A percentile compares a stretch with the other conserved stretches of the same genome.
Evolutionary conservation across 2,329 filamentous ascomycete species (phyloP).

Genomic region (Cytospora piceicola): DNA sequence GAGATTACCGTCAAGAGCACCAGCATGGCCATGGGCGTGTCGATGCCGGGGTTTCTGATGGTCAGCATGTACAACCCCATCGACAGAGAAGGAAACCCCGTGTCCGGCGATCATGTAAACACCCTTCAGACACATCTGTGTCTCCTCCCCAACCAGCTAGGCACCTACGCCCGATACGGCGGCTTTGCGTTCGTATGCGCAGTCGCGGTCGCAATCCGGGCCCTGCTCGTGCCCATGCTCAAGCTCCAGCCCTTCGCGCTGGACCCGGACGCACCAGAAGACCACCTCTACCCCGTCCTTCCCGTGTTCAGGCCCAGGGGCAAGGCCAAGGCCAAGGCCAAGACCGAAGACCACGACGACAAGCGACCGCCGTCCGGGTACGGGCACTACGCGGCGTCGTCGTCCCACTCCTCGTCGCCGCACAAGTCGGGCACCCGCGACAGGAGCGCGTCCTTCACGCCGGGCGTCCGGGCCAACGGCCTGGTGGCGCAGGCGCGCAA

Average conservation of each 20-base stretch:
- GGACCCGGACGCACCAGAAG: conserved; percentile 40
- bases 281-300: conserved; percentile 36
- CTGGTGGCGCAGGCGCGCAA: conserved; percentile 33
- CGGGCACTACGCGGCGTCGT: conserved; percentile 40
- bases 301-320: conserved; percentile 59
- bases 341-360: conserved; percentile 53
- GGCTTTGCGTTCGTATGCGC: conserved; percentile 61
- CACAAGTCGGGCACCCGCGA: conserved; percentile 35
- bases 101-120: conserved; percentile 46
- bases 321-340: conserved; percentile 50
- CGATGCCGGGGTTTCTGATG: conserved; percentile 83
- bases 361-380: conserved; percentile 36
- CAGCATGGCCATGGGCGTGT: conserved; percentile 95
- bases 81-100: conserved; percentile 58
- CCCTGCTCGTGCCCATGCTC: conserved; percentile 60
- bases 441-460: conserved; percentile 33
- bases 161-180: conserved; percentile 80
- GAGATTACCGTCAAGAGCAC: conserved; percentile 97
- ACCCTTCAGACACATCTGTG: conserved; percentile 91
- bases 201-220: conserved; percentile 55
- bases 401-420: conserved; percentile 37
- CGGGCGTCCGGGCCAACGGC: conserved; percentile 30
- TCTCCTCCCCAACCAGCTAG: conserved; percentile 84
- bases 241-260: conserved; percentile 59
- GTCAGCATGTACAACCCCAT: conserved; percentile 92